phyloP scores from a whole-genome alignment of 2,329 filamentous ascomycete species.

The Dendrostoma leiphaemia region DNA sequence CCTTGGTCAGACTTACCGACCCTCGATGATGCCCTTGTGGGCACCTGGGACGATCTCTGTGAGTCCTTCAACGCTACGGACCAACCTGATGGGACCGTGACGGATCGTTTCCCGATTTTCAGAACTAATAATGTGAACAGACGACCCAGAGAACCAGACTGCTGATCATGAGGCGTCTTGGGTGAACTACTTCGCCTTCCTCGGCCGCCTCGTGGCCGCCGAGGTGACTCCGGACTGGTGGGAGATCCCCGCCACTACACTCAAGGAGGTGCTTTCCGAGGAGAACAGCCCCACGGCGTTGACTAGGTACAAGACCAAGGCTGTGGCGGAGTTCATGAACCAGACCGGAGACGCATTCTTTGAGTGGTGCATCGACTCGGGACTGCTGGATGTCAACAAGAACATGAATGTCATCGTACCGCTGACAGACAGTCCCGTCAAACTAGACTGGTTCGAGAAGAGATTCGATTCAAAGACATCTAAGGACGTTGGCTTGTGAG shows the following conservation, averaged over 20 bases:
- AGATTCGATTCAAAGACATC: neutral
- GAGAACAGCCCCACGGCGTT: slow-evolving; percentile 5
- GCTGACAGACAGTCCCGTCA: slow-evolving; percentile 8
- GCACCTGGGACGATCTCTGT: slow-evolving; percentile 18
- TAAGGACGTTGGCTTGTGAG: neutral
- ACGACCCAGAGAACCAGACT: slow-evolving; percentile 15
- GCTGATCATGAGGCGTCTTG: slow-evolving; percentile 12
- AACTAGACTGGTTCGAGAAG: slow-evolving; percentile 11
- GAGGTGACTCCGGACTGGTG: slow-evolving; percentile 19
- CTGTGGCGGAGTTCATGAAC: slow-evolving; percentile 18
- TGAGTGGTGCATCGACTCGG: slow-evolving; percentile 17
- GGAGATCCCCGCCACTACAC: slow-evolving; percentile 16
- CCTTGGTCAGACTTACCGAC: slow-evolving; percentile 18
- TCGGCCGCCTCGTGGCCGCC: slow-evolving; percentile 15
- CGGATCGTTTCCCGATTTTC: no score
- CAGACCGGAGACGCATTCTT: slow-evolving; percentile 14
- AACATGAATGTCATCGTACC: slow-evolving; percentile 15
- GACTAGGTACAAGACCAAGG: slow-evolving; percentile 17
- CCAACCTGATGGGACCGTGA: no score
- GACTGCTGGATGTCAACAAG: slow-evolving; percentile 11
- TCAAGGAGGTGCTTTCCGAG: slow-evolving; percentile 17
- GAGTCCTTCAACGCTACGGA: no score
- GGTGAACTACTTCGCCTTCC: slow-evolving; percentile 18
- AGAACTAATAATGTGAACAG: neutral
- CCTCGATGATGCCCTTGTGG: slow-evolving; percentile 15